Evolutionary conservation across 371 early-diverging fungal species (phyloP).

Genomic region (Mucor mucedo): DNA sequence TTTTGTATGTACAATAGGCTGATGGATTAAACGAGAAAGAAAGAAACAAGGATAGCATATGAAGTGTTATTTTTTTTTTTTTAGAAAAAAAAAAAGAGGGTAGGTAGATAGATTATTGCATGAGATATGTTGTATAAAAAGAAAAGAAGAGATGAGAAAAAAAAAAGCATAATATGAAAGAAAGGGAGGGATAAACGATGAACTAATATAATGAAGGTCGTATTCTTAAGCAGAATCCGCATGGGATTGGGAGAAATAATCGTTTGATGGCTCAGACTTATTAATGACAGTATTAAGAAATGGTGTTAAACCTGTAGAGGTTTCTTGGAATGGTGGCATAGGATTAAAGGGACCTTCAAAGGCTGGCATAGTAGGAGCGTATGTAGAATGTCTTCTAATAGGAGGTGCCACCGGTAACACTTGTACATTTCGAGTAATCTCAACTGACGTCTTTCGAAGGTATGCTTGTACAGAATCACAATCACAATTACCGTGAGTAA

Average conservation of each 20-base stretch:
- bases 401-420: neutral
- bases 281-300: slow-evolving; percentile 33
- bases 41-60: neutral
- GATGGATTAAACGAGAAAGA: neutral
- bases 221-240: neutral
- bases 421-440: slow-evolving; percentile 20
- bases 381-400: slow-evolving; percentile 16
- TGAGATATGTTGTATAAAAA: neutral
- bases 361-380: slow-evolving; percentile 1
- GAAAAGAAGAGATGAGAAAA: neutral
- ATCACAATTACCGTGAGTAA: slow-evolving; percentile 64
- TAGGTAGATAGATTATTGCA: neutral
- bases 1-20: neutral
- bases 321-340: slow-evolving; percentile 13
- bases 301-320: slow-evolving; percentile 34
- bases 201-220: neutral
- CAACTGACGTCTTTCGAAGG: slow-evolving; percentile 30
- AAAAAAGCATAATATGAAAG: slow-evolving; percentile 1
- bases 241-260: slow-evolving; percentile 24
- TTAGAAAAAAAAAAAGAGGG: neutral
- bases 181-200: neutral
- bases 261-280: slow-evolving; percentile 14
- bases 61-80: too few relatives aligned
- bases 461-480: slow-evolving; percentile 54
- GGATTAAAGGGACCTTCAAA: neutral